Conservation (phyloP, 202 grass and related monocot species). For the Schoenoplectus tabernaemontani region DNA sequence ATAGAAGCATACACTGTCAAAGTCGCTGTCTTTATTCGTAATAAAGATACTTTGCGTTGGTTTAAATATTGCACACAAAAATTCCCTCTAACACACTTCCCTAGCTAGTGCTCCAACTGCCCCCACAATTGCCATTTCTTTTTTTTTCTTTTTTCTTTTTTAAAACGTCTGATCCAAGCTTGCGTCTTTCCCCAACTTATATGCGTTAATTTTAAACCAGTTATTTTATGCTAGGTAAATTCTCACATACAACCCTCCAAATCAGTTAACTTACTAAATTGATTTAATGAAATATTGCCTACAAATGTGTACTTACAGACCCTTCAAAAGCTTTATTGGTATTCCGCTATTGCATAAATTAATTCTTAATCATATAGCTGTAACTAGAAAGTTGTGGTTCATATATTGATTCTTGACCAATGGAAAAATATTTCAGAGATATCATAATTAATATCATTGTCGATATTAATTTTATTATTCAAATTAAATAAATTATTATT, state of each 20-base stretch:
- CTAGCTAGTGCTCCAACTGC: constrained; percentile 49
- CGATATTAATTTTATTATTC: no score
- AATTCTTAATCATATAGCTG: not conserved
- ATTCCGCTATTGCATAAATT: not conserved
- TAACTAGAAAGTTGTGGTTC: not conserved
- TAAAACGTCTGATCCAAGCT: constrained; percentile 24
- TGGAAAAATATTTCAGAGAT: no score
- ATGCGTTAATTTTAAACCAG: not conserved
- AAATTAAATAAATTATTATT: no score
- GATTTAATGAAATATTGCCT: not conserved
- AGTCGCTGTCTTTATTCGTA: constrained; percentile 29
- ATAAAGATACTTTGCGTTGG: constrained; percentile 40
- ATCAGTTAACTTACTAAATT: not conserved
- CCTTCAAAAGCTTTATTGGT: not conserved
- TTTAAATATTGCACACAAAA: constrained; percentile 25
- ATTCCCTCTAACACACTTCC: constrained; percentile 53
- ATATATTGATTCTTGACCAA: no score
- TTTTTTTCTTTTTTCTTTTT: constrained; percentile 35
- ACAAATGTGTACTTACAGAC: not conserved
- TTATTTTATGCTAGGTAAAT: not conserved
- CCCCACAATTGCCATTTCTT: constrained; percentile 35
- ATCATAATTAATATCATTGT: no score
- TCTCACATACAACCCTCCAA: not conserved
- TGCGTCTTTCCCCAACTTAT: not conserved
- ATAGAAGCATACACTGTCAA: constrained; percentile 47